A percentile compares a stretch with the other conserved stretches of the same genome.
Conservation (phyloP, 2,329 filamentous ascomycete genomes). For the Colletotrichum cereale region DNA sequence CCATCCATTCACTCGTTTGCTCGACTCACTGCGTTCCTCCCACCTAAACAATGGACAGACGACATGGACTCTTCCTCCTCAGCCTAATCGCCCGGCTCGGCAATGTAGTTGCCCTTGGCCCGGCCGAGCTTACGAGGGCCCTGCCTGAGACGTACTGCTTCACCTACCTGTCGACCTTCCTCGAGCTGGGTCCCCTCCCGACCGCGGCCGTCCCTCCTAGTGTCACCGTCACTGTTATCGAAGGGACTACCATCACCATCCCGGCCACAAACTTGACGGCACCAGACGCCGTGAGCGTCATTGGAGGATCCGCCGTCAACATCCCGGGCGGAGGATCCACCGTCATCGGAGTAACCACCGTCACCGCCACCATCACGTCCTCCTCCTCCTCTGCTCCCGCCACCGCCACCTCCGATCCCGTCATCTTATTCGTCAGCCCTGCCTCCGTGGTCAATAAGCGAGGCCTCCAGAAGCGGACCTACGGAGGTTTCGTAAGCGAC, state of each 20-base stretch:
- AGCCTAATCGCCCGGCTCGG: neutral
- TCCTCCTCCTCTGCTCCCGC: neutral
- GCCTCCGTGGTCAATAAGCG: neutral
- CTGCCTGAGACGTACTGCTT: neutral
- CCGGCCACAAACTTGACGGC: no score
- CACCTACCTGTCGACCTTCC: constrained; percentile 8
- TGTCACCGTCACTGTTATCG: neutral
- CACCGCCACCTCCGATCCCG: neutral
- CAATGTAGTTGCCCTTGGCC: neutral
- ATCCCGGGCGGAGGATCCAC: neutral
- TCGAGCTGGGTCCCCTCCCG: neutral
- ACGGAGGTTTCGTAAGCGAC: neutral
- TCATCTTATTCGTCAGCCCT: constrained; percentile 3
- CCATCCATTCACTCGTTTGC: neutral
- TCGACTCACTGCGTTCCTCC: neutral
- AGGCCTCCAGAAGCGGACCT: neutral
- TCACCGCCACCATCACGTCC: neutral
- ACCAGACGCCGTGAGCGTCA: no score
- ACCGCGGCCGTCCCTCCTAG: neutral
- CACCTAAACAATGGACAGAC: neutral
- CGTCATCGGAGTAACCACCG: neutral
- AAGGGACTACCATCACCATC: neutral
- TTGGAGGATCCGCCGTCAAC: no score
- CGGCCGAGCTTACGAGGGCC: neutral
- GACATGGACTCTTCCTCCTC: neutral